phyloP scores from a whole-genome alignment of 116 monocot genomes.

The Dioscorea cayenensis region DNA sequence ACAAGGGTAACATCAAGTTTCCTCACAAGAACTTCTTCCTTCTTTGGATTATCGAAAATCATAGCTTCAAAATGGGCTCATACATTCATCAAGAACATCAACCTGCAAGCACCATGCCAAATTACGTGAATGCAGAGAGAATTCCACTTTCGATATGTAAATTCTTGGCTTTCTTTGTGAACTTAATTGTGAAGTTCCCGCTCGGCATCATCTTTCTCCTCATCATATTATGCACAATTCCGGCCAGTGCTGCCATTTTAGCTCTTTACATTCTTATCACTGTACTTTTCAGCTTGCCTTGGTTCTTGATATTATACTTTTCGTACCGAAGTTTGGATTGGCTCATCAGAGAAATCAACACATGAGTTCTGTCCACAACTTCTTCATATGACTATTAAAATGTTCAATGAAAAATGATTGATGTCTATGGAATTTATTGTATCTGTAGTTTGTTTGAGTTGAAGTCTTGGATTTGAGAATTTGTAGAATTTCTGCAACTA shows the following conservation, averaged over 20 bases:
- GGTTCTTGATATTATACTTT: slow-evolving; percentile 33
- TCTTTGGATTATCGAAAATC: slow-evolving; percentile 76
- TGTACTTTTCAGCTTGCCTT: slow-evolving; percentile 35
- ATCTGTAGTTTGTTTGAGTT: too few relatives aligned
- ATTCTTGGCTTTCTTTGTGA: slow-evolving; percentile 22
- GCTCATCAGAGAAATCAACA: slow-evolving; percentile 42
- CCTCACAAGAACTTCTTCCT: slow-evolving; percentile 83
- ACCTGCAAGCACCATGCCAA: neutral
- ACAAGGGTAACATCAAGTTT: slow-evolving; percentile 66
- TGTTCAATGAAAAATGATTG: neutral
- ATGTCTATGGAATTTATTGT: too few relatives aligned
- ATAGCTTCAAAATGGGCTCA: slow-evolving; percentile 13
- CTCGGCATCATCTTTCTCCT: slow-evolving; percentile 25
- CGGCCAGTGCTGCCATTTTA: slow-evolving; percentile 28
- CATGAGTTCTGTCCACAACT: neutral
- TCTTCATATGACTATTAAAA: neutral
- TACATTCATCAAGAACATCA: neutral
- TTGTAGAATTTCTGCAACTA: too few relatives aligned
- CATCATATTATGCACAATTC: slow-evolving; percentile 28
- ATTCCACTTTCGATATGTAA: slow-evolving; percentile 19
- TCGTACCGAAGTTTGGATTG: slow-evolving; percentile 41
- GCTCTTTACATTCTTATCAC: slow-evolving; percentile 23
- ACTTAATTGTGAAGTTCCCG: slow-evolving; percentile 30
- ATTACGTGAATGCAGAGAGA: slow-evolving; percentile 10
- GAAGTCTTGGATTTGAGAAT: too few relatives aligned